These are phyloP conservation scores for Mycena galericulata DNA, from an alignment of 768 basidiomycete species.

Conservation along the genomic window DNA sequence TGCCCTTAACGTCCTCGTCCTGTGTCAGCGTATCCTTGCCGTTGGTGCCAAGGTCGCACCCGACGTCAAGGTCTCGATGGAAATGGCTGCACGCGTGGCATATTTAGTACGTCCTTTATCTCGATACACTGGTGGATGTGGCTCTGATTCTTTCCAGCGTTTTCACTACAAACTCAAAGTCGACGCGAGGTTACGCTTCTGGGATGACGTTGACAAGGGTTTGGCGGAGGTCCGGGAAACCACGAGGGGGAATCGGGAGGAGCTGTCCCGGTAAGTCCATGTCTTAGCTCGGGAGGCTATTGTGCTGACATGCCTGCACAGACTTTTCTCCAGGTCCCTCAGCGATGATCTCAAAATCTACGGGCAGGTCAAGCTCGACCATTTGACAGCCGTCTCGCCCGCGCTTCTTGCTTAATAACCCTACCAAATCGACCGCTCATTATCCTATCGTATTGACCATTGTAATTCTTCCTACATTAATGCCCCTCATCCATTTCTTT, in stretches of 20 bases:
- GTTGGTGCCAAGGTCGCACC: slow-evolving; percentile 9
- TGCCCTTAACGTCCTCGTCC: not conserved
- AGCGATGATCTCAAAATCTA: not conserved
- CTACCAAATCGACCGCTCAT: not conserved
- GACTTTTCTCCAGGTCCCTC: not conserved
- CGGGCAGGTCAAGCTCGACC: not conserved
- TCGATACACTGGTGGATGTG: not conserved
- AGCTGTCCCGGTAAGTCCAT: not conserved
- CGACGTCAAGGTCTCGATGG: slow-evolving; percentile 13
- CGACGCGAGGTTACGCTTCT: not conserved
- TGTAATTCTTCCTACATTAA: not conserved
- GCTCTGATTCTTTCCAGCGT: not conserved
- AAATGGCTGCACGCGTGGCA: not conserved
- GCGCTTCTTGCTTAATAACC: not conserved
- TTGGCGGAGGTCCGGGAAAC: not conserved
- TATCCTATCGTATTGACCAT: not conserved
- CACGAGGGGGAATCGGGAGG: not conserved
- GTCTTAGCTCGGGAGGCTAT: not conserved
- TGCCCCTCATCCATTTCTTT: too few relatives aligned
- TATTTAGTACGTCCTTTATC: not conserved
- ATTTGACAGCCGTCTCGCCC: not conserved
- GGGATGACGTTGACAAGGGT: not conserved
- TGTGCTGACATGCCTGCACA: not conserved
- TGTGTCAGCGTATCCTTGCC: slow-evolving; percentile 1
- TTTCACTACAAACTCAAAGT: not conserved